These are phyloP conservation scores for Persicaria maculosa DNA, from an alignment of 148 eudicot species.

Conservation along the genomic window DNA sequence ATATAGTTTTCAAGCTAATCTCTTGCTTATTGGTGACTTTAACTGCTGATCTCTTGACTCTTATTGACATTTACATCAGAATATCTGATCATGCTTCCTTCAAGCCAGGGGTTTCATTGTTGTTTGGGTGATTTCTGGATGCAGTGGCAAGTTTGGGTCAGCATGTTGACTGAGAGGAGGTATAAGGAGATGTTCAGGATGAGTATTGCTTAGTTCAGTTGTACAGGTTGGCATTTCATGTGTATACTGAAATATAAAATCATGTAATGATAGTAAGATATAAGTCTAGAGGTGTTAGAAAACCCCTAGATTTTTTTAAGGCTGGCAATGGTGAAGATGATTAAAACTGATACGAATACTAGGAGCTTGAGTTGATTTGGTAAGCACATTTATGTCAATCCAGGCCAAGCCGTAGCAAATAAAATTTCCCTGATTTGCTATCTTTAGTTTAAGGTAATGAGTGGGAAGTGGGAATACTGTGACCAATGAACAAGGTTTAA, in stretches of 20 bases:
- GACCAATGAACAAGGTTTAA: neutral
- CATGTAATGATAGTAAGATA: neutral
- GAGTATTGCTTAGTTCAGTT: neutral
- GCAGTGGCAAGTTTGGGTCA: slow-evolving; percentile 4
- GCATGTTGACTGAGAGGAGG: slow-evolving; percentile 3
- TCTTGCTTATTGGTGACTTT: neutral
- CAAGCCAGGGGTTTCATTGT: neutral
- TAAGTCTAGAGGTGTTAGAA: neutral
- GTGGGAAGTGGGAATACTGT: neutral
- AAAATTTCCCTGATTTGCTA: neutral
- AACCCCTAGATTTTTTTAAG: neutral
- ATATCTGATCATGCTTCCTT: neutral
- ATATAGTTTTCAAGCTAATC: neutral
- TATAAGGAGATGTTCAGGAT: neutral
- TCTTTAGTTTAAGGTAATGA: neutral
- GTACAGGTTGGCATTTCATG: slow-evolving; percentile 2
- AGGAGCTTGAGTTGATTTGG: neutral
- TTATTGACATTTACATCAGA: neutral
- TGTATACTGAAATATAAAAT: neutral
- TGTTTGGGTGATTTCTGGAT: slow-evolving; percentile 4
- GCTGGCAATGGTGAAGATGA: neutral
- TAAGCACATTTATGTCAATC: neutral
- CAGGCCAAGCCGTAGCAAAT: neutral
- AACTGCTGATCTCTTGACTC: slow-evolving; percentile 1
- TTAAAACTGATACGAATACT: neutral